phyloP scores from a whole-genome alignment of 108 stramenopile genomes.

The Cyclotella cryptica region DNA sequence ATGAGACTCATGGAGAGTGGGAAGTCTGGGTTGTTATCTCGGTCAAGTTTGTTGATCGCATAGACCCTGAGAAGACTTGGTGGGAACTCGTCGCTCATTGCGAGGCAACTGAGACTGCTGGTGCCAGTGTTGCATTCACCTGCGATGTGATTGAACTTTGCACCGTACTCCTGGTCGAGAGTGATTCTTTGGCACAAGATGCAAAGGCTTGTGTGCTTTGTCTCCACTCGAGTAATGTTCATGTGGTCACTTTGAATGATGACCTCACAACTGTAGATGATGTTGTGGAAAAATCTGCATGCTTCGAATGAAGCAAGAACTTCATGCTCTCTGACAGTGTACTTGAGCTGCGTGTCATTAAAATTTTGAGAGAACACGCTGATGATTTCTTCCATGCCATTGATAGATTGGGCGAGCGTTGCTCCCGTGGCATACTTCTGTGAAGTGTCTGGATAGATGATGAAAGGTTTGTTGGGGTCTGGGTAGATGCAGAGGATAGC shows the following conservation, averaged over 20 bases:
- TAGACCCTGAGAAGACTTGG: neutral
- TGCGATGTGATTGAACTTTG: slow-evolving; percentile 4
- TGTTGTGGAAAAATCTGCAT: too few species aligned
- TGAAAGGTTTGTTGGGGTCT: too few species aligned
- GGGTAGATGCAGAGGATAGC: too few species aligned
- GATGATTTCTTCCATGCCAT: too few species aligned
- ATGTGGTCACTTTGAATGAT: too few species aligned
- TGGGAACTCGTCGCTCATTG: slow-evolving; percentile 11
- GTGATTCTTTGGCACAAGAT: slow-evolving; percentile 2
- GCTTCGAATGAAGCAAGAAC: slow-evolving; percentile 38
- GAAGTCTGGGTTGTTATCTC: too few species aligned
- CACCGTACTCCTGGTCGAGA: too few species aligned
- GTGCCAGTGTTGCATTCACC: slow-evolving; percentile 22
- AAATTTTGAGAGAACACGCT: too few species aligned
- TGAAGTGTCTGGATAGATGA: too few species aligned
- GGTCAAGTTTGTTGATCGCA: slow-evolving; percentile 11
- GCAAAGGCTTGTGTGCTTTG: slow-evolving; percentile 2
- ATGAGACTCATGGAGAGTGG: too few species aligned
- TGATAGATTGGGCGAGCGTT: too few species aligned
- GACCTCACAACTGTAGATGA: slow-evolving; percentile 21
- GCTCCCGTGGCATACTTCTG: too few species aligned
- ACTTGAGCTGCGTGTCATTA: slow-evolving; percentile 50
- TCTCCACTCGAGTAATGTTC: neutral
- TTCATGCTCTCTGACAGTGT: slow-evolving; percentile 54
- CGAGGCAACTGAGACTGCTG: slow-evolving; percentile 8